These are phyloP conservation scores for Xylaria multiplex DNA, from an alignment of 2,329 filamentous ascomycete species.

Conservation along the genomic window DNA sequence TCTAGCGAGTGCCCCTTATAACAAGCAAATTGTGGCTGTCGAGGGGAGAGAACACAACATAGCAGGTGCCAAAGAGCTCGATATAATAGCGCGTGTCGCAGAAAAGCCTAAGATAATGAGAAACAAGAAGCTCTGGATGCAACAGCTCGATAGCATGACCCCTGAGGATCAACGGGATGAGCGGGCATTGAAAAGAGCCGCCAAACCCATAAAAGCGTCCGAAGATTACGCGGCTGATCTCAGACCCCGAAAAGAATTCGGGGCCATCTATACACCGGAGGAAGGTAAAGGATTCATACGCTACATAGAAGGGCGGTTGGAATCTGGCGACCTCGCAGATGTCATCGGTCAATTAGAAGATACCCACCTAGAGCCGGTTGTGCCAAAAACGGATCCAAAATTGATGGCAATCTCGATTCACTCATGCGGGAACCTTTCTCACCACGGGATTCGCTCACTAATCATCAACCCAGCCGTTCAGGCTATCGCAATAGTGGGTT, in stretches of 20 bases:
- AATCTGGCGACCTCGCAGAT: slow-evolving; percentile 73
- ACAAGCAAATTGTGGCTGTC: slow-evolving; percentile 87
- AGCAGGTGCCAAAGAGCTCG: slow-evolving; percentile 81
- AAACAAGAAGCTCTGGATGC: slow-evolving; percentile 82
- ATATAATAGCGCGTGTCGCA: slow-evolving; percentile 81
- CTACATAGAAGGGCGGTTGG: slow-evolving; percentile 79
- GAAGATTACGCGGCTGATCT: slow-evolving; percentile 56
- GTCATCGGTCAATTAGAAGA: slow-evolving; percentile 47
- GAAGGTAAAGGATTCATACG: slow-evolving; percentile 76
- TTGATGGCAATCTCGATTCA: slow-evolving; percentile 95
- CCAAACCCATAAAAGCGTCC: slow-evolving; percentile 49
- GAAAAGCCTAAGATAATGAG: slow-evolving; percentile 77
- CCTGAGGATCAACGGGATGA: slow-evolving; percentile 56
- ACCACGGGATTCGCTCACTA: slow-evolving; percentile 89
- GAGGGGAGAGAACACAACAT: slow-evolving; percentile 91
- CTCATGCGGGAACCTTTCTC: slow-evolving; percentile 96
- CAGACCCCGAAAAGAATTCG: slow-evolving; percentile 60
- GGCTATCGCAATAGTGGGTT: slow-evolving; percentile 95
- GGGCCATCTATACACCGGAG: slow-evolving; percentile 63
- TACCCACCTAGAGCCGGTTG: slow-evolving; percentile 37
- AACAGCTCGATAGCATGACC: slow-evolving; percentile 57
- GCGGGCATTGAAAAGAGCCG: slow-evolving; percentile 52
- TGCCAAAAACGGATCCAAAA: slow-evolving; percentile 54
- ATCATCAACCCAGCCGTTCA: slow-evolving; percentile 83
- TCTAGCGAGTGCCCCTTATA: slow-evolving; percentile 85